A percentile compares a stretch with the other conserved stretches of the same genome.
Evolutionary conservation across 306 rosid species (phyloP).

Genomic region (Prosopis cineraria): DNA sequence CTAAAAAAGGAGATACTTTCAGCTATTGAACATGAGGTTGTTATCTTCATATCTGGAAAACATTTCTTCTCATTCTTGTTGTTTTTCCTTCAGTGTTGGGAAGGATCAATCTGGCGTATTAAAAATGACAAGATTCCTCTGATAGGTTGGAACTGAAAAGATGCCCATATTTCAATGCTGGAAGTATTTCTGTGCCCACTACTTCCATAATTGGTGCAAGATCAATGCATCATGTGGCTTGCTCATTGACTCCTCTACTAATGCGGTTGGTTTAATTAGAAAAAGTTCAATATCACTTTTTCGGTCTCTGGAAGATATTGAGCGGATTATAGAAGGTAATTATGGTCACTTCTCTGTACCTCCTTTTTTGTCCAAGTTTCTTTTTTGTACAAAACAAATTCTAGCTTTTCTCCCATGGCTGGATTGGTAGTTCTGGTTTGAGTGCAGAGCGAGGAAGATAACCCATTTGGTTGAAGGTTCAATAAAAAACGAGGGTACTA

Average conservation of each 20-base stretch:
- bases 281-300: constrained; percentile 75
- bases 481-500: not conserved
- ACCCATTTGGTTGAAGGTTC: not conserved
- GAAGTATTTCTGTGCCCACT: constrained; percentile 68
- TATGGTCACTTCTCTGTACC: not conserved
- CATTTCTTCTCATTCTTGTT: constrained; percentile 27
- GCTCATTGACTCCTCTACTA: constrained; percentile 63
- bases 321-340: constrained; percentile 75
- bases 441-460: not conserved
- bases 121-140: constrained; percentile 38
- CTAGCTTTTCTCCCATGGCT: not conserved
- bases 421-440: not conserved
- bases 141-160: constrained; percentile 67
- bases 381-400: constrained; percentile 12
- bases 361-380: constrained; percentile 10
- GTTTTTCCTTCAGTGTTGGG: constrained; percentile 4
- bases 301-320: constrained; percentile 82
- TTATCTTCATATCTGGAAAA: constrained; percentile 28
- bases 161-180: constrained; percentile 72
- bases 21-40: constrained; percentile 86
- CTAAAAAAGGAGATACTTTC: constrained; percentile 89
- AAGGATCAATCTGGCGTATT: not conserved
- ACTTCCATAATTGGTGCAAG: constrained; percentile 88
- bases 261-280: constrained; percentile 76
- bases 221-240: constrained; percentile 72